phyloP scores from a whole-genome alignment of 306 rosid species.

The Prunus campanulata region DNA sequence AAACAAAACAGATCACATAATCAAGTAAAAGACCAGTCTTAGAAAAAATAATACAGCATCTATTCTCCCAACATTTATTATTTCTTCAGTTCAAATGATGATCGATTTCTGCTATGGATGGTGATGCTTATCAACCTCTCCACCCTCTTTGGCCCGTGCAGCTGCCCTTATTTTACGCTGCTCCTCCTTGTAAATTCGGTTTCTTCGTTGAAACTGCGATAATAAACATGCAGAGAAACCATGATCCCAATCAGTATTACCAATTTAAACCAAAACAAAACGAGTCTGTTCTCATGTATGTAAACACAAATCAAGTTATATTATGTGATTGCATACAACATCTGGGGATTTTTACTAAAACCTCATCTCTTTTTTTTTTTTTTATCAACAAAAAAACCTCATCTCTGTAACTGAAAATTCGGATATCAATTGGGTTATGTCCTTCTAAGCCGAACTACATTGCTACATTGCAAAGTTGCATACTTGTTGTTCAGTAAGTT shows the following conservation, averaged over 20 bases:
- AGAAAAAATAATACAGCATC: slow-evolving; percentile 27
- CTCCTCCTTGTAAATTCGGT: slow-evolving; percentile 94
- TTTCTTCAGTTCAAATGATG: slow-evolving; percentile 30
- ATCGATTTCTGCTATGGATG: slow-evolving; percentile 39
- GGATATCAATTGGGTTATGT: background rate
- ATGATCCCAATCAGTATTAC: background rate
- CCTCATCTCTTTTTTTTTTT: background rate
- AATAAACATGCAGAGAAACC: background rate
- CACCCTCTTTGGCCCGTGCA: slow-evolving; percentile 56
- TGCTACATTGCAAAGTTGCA: background rate
- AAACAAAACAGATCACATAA: slow-evolving; percentile 36
- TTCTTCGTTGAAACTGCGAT: slow-evolving; percentile 76
- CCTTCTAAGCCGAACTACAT: background rate
- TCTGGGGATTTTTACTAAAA: background rate
- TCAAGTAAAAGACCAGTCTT: slow-evolving; percentile 28
- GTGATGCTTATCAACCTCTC: slow-evolving; percentile 47
- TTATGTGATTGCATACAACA: background rate
- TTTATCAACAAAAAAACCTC: background rate
- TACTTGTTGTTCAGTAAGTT: slow-evolving; percentile 2
- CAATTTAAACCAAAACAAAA: background rate
- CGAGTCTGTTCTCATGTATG: background rate
- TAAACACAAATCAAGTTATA: background rate
- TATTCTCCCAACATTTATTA: slow-evolving; percentile 35
- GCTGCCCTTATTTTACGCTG: slow-evolving; percentile 90
- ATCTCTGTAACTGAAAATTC: background rate